A percentile compares a stretch with the other conserved stretches of the same genome.
Conservation (phyloP, 164 flowering plant species). For the Magnolia kwangsiensis region DNA sequence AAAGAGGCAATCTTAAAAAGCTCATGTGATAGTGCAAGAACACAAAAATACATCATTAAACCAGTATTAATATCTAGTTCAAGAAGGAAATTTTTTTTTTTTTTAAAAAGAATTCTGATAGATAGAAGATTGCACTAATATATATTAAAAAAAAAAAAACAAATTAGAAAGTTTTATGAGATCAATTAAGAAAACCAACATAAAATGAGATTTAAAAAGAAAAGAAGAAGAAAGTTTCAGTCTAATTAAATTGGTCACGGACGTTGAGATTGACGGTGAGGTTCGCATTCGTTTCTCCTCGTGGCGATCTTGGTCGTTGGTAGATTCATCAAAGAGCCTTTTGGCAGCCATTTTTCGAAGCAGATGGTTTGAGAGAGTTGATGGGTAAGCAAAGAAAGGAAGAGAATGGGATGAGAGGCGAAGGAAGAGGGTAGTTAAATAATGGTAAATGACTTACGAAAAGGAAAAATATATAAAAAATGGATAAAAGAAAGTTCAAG, state of each 20-base stretch:
- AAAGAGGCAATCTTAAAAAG: too few relatives aligned
- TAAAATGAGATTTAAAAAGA: background rate
- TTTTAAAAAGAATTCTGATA: too few relatives aligned
- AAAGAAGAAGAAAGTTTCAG: background rate
- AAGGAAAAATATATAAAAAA: background rate
- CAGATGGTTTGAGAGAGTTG: background rate
- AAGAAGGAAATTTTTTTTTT: too few relatives aligned
- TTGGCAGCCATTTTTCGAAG: constrained; percentile 49
- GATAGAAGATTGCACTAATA: too few relatives aligned
- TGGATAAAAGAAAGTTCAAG: constrained; percentile 29
- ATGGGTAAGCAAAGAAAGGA: background rate
- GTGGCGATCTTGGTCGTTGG: constrained; percentile 25
- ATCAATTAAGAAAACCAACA: background rate
- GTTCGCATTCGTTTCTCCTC: constrained; percentile 39
- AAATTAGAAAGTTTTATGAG: background rate
- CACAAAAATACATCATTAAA: too few relatives aligned
- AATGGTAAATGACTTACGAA: background rate
- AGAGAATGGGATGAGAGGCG: background rate
- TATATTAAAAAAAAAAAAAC: too few relatives aligned
- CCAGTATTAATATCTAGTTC: too few relatives aligned
- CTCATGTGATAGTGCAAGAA: too few relatives aligned
- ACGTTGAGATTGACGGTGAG: constrained; percentile 60
- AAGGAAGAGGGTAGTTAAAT: constrained; percentile 5
- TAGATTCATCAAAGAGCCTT: constrained; percentile 35
- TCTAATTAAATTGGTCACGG: constrained; percentile 21